Conservation (phyloP, 345 rosid genomes). For the Heritiera littoralis region DNA sequence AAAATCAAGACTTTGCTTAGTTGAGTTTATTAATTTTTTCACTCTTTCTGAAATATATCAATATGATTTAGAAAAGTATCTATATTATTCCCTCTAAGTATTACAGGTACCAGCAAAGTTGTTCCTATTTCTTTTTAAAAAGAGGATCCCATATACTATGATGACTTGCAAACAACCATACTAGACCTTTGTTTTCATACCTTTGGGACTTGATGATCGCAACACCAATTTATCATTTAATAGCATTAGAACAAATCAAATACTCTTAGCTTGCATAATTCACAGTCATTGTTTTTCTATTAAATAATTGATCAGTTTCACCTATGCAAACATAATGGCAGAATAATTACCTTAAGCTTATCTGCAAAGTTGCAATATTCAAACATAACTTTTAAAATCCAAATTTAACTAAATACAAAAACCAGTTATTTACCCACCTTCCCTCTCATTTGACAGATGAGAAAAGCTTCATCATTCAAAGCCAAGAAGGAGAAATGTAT, state of each 20-base stretch:
- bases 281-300: not conserved
- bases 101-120: not conserved
- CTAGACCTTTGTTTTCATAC: not conserved
- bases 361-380: not conserved
- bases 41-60: not conserved
- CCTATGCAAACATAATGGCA: not conserved
- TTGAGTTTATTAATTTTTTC: not conserved
- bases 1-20: not conserved
- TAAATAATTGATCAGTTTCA: not conserved
- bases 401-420: not conserved
- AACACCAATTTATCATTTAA: conserved; percentile 6
- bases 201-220: not conserved
- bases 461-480: not conserved
- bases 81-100: not conserved
- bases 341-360: not conserved
- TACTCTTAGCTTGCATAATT: not conserved
- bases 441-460: conserved; percentile 7
- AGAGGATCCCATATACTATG: not conserved
- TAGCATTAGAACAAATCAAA: not conserved
- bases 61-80: not conserved
- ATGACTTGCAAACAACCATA: not conserved
- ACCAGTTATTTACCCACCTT: not conserved
- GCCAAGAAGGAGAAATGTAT: not conserved
- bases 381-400: not conserved
- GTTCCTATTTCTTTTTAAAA: not conserved